Base-by-base conservation (phyloP, 2,329 filamentous ascomycete genomes). In the Leptographium flavum region DNA sequence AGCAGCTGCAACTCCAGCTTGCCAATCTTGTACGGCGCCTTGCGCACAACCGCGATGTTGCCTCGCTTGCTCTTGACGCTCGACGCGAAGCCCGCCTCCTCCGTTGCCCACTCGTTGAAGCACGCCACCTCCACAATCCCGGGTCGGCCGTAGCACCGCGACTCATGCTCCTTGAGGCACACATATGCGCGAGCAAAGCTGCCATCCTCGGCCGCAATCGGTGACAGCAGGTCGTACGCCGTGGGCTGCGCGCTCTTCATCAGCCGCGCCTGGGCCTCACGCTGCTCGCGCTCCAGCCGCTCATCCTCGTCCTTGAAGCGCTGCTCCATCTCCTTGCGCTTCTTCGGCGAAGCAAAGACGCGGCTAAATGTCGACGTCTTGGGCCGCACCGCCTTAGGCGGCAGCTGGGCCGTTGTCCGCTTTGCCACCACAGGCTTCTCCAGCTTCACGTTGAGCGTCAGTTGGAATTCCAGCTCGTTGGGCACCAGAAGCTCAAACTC, bases 21-120 rank as follows among this genome's bases (percentile, higher is more conserved):
- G 53, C 88, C 92, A 56, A 98, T 79, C 64, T 90, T 87, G 68
- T 98, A 98, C n/a, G 92, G 92, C 13, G 92, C 90, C 43, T 83
- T 79, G 47, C 92, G 81, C 36, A 87, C 77, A 43, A 85, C 74
- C 5, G 77, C 71, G 22, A 73, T 74, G 51, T 74, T 79, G 36
- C 79, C 76, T 51, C 84, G 84, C 76, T 96, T 96, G 71, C 86
- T 95, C 73, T 94, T 94, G 50, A 94, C 83, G 62, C 87, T 95
- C 57, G 80, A 93, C 5, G 82, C 77, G 49, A 81, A 81, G 22
- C 71, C 71, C 10, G 76, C 78, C 54, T 92, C 85, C 59, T 98
- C 92, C 3, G 84, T 80, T 0, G 92, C 92, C 92, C 92, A 98
- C 66, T 98, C 92, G 57, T 98, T 98, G 74, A 96, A 98, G 64